phyloP scores from a whole-genome alignment of 2,329 filamentous ascomycete genomes.

The Plenodomus lindquistii region DNA sequence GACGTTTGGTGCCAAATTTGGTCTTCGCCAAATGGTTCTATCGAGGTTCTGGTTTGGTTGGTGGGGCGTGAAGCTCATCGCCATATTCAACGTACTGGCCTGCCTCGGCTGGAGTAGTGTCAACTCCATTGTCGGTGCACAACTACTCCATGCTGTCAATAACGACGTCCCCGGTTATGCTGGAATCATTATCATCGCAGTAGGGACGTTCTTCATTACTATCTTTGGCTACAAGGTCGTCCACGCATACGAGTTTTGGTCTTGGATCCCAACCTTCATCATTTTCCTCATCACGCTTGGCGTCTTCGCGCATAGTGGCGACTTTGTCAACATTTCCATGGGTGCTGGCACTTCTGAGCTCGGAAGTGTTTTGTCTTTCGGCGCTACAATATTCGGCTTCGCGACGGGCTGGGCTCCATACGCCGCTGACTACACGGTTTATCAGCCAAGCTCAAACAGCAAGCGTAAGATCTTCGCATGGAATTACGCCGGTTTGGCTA shows the following conservation, averaged over 20 bases:
- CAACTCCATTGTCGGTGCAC: constrained; percentile 78
- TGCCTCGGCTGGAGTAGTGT: constrained; percentile 77
- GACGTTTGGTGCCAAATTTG: constrained; percentile 74
- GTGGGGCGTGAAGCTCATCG: constrained; percentile 70
- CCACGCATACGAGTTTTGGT: constrained; percentile 75
- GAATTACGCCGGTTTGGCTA: constrained; percentile 61
- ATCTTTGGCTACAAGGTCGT: constrained; percentile 77
- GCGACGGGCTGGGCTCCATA: constrained; percentile 75
- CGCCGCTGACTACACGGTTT: constrained; percentile 79
- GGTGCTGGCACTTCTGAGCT: constrained; percentile 62
- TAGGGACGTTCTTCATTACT: constrained; percentile 70
- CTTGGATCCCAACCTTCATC: constrained; percentile 73
- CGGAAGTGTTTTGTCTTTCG: constrained; percentile 66
- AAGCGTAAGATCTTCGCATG: constrained; percentile 67
- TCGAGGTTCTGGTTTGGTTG: constrained; percentile 77
- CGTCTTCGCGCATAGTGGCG: constrained; percentile 67
- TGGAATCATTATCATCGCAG: constrained; percentile 73
- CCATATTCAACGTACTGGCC: constrained; percentile 70
- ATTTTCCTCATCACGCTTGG: constrained; percentile 74
- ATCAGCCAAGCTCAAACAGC: constrained; percentile 61
- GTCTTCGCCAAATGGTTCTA: constrained; percentile 79
- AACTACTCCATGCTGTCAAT: constrained; percentile 77
- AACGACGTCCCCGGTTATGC: constrained; percentile 69
- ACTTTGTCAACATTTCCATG: constrained; percentile 67
- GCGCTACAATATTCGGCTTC: constrained; percentile 69